These are phyloP conservation scores for Heliamphora pulchella DNA, from an alignment of 179 eudicot species.

Conservation along the genomic window DNA sequence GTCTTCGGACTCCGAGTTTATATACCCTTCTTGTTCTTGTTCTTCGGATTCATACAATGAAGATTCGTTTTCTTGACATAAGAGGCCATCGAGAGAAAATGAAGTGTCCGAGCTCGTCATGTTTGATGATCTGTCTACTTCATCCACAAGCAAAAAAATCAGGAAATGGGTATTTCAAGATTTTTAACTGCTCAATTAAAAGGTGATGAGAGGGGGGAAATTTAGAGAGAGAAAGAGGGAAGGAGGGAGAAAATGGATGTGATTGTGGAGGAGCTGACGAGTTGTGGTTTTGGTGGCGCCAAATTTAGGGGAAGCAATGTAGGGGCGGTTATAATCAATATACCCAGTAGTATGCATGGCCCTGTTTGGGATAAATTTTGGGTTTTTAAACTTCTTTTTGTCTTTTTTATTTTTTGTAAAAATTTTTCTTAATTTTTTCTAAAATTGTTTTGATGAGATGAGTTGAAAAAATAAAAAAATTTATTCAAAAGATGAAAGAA, in stretches of 20 bases:
- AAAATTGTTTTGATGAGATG: too few species aligned
- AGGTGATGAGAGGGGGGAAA: not conserved
- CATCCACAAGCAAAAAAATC: not conserved
- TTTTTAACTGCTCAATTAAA: not conserved
- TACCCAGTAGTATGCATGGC: too few species aligned
- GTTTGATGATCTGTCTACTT: not conserved
- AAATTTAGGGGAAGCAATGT: slow-evolving; percentile 44
- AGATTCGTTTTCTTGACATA: slow-evolving; percentile 42
- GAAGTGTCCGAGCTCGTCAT: slow-evolving; percentile 29
- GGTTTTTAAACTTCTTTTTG: too few species aligned
- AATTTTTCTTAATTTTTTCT: too few species aligned
- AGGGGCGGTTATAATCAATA: slow-evolving; percentile 15
- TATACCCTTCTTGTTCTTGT: not conserved
- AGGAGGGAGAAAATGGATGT: slow-evolving; percentile 21
- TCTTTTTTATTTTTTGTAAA: too few species aligned
- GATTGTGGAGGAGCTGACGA: slow-evolving; percentile 17
- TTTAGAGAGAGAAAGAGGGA: slow-evolving; percentile 10
- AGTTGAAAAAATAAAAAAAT: too few species aligned
- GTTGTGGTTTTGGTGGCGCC: slow-evolving; percentile 60
- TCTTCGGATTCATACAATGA: slow-evolving; percentile 16
- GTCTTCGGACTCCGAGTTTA: slow-evolving; percentile 27
- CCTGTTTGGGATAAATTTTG: too few species aligned
- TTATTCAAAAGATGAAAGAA: too few species aligned
- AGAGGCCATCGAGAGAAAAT: slow-evolving; percentile 27
- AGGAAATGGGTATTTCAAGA: not conserved